Evolutionary conservation across 768 basidiomycete species (phyloP).

Genomic region (Collybia mongolica): DNA sequence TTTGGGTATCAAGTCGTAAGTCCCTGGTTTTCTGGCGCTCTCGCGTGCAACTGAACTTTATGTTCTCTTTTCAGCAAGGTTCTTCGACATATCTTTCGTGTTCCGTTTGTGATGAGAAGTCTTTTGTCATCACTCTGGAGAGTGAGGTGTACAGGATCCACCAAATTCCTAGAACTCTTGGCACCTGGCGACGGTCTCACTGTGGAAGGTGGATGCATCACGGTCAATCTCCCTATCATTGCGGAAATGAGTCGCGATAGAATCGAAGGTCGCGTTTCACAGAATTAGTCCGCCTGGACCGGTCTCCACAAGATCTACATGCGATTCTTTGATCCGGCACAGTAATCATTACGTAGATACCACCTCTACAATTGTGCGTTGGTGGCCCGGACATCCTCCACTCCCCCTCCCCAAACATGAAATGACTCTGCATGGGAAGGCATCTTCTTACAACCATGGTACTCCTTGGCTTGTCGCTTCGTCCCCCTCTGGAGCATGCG

Average conservation of each 20-base stretch:
- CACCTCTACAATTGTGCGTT: neutral
- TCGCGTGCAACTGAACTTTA: too few species aligned
- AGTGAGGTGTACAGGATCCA: too few species aligned
- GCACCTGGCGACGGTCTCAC: too few species aligned
- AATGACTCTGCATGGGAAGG: neutral
- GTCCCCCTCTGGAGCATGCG: constrained; percentile 2
- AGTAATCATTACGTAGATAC: neutral
- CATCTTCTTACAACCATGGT: neutral
- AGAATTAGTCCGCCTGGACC: neutral
- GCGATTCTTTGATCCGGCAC: neutral
- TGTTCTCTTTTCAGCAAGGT: too few species aligned
- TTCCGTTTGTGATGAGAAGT: too few species aligned
- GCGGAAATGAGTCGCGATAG: neutral
- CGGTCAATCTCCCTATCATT: neutral
- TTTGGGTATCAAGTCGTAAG: too few species aligned
- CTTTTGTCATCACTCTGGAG: too few species aligned
- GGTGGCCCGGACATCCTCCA: neutral
- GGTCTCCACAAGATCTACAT: neutral
- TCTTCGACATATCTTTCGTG: too few species aligned
- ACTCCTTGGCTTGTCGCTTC: constrained; percentile 1
- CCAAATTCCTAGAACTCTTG: too few species aligned
- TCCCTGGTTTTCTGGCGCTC: too few species aligned
- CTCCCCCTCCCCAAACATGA: neutral
- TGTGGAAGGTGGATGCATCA: too few species aligned
- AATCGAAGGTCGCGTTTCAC: neutral